Percentiles rank a stretch among this genome's conserved stretches.
Evolutionary conservation across 2,329 filamentous ascomycete species (phyloP).

Genomic region (Didymella exigua): DNA sequence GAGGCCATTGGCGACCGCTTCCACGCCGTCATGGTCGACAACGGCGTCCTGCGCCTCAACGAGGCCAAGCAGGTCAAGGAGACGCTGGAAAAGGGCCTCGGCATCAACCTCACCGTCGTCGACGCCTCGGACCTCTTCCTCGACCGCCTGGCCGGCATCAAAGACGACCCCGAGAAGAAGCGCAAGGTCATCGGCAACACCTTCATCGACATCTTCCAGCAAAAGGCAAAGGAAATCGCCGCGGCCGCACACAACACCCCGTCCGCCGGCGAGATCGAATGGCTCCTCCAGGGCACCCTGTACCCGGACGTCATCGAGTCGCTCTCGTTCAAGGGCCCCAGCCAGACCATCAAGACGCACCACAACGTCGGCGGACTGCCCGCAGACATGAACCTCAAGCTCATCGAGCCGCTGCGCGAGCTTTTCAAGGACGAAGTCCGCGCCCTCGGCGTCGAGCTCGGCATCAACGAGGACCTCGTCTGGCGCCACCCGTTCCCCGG

Average conservation of each 20-base stretch:
- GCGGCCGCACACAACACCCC: conserved; percentile 69
- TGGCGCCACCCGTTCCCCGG: conserved; percentile 81
- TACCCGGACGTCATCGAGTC: conserved; percentile 77
- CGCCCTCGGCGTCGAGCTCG: conserved; percentile 69
- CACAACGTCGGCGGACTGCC: conserved; percentile 75
- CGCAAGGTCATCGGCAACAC: conserved; percentile 86
- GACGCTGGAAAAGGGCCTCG: conserved; percentile 76
- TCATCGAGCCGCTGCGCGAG: conserved; percentile 79
- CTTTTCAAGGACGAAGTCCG: conserved; percentile 87
- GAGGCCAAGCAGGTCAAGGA: conserved; percentile 83
- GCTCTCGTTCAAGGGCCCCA: conserved; percentile 75
- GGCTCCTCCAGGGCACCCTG: conserved; percentile 85
- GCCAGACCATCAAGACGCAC: conserved; percentile 74
- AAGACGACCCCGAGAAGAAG: conserved; percentile 80
- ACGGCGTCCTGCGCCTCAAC: conserved; percentile 82
- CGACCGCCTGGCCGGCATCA: conserved; percentile 73
- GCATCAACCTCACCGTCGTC: conserved; percentile 88
- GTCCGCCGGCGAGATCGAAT: conserved; percentile 77
- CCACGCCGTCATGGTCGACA: conserved; percentile 84
- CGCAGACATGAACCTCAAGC: conserved; percentile 66
- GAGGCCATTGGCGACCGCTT: conserved; percentile 86
- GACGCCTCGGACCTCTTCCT: conserved; percentile 81
- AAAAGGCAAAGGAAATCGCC: conserved; percentile 76
- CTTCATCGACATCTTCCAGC: conserved; percentile 83
- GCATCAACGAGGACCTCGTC: conserved; percentile 75